Percentiles rank a stretch among this genome's conserved stretches.
Evolutionary conservation across 257 asterid species (phyloP).

Genomic region (Fraxinus excelsior): DNA sequence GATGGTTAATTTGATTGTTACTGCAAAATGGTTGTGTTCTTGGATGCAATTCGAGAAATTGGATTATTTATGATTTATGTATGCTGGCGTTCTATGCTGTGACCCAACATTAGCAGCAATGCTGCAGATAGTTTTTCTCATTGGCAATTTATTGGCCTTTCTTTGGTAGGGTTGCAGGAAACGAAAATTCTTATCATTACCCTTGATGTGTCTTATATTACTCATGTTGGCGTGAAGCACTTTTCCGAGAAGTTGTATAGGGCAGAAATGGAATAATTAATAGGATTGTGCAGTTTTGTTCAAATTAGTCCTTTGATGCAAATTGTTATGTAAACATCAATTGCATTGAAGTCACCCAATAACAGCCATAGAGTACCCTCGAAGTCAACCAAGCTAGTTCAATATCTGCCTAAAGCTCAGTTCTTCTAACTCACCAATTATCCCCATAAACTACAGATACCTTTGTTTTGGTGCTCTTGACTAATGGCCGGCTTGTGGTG

Average conservation of each 20-base stretch:
- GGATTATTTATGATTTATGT: background rate
- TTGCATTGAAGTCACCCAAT: too few species aligned
- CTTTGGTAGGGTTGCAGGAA: background rate
- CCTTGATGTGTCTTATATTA: background rate
- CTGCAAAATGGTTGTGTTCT: slow-evolving; percentile 13
- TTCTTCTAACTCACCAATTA: too few species aligned
- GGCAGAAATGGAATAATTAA: slow-evolving; percentile 7
- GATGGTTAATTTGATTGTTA: slow-evolving; percentile 21
- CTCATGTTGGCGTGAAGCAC: background rate
- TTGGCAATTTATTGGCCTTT: slow-evolving; percentile 5
- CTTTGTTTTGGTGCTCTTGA: too few species aligned
- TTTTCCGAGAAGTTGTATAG: slow-evolving; percentile 5
- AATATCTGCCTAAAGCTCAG: too few species aligned
- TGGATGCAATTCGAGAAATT: slow-evolving; percentile 18
- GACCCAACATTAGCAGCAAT: slow-evolving; percentile 5
- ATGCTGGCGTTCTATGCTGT: slow-evolving; percentile 1
- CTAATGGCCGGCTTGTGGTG: too few species aligned
- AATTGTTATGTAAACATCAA: background rate
- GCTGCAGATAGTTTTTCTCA: background rate
- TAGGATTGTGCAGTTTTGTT: slow-evolving; percentile 3
- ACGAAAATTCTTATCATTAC: background rate
- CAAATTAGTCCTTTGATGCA: background rate
- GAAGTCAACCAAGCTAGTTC: too few species aligned
- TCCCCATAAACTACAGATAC: too few species aligned
- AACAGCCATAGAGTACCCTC: too few species aligned